Evolutionary conservation across 768 basidiomycete genomes (phyloP).

Genomic region (Podaxis rugospora): DNA sequence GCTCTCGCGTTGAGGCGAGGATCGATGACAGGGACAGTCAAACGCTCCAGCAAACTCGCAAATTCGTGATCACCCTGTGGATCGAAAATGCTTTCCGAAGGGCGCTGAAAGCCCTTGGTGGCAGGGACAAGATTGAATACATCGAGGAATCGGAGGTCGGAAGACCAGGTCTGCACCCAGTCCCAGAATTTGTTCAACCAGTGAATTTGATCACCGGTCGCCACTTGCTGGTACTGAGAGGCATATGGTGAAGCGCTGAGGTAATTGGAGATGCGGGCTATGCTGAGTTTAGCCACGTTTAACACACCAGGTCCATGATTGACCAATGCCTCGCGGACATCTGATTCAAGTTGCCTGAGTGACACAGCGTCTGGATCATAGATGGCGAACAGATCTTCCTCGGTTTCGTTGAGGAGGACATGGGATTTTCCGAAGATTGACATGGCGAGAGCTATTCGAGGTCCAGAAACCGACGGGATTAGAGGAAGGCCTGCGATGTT

Average conservation of each 20-base stretch:
- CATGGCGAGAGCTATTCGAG: too few relatives aligned
- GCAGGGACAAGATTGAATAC: conserved; percentile 30
- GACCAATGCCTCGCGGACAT: conserved; percentile 19
- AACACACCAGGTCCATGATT: conserved; percentile 19
- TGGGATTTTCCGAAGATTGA: neutral
- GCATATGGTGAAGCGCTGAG: conserved; percentile 14
- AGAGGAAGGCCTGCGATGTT: conserved; percentile 34
- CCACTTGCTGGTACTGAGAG: neutral
- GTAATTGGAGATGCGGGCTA: conserved; percentile 23
- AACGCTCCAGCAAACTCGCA: conserved; percentile 17
- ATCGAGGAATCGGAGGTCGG: conserved; percentile 2
- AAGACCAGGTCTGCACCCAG: conserved; percentile 30
- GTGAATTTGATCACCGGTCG: conserved; percentile 14
- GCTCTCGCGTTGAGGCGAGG: conserved; percentile 17
- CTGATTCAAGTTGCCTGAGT: conserved; percentile 21
- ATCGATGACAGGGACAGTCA: conserved; percentile 32
- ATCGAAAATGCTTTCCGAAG: conserved; percentile 24
- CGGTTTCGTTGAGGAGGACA: conserved; percentile 25
- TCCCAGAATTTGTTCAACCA: conserved; percentile 42
- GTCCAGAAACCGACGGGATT: conserved; percentile 24
- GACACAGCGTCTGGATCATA: conserved; percentile 29
- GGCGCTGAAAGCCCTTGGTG: conserved; percentile 21
- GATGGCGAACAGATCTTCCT: conserved; percentile 21
- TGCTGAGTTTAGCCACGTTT: conserved; percentile 27
- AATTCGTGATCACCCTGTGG: neutral